Base-by-base conservation (phyloP, 2,329 filamentous ascomycete species). In the Calonectria pseudoreteaudii region DNA sequence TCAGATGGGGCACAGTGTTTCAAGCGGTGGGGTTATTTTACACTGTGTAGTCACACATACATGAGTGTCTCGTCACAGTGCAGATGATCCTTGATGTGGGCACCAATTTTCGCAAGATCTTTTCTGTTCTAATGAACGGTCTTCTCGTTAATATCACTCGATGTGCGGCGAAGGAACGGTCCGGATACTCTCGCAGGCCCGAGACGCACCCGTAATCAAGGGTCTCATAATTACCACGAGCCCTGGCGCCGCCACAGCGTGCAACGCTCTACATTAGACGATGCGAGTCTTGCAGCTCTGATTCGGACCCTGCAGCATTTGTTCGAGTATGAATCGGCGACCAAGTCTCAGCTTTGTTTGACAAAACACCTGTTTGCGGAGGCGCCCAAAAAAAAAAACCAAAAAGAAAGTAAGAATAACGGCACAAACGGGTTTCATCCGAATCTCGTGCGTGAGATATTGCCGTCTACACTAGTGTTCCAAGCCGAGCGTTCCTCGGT, bases 1-100 rank as follows among this genome's bases (percentile, higher is more conserved):
- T 65, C 47, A 26, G 66, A 66, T 73, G 71, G 71, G 67, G 71
- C 60, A 73, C 71, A 73, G 71, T 73, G 67, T 66, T 66, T 66
- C 11, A 34, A 4, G 8, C 18, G 60, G 71, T 67, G 67, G 67
- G 67, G 60, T 73, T 26, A 47, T 7, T 53, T 23, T 38, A 38
- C 53, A 70, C 71, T 70, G 71, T 73, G 31, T 6, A 4, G 16
- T 8, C 11, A 13, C n/a, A 36, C 67, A 7, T 23, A 53, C 31
- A 52, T 23, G 23, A 26, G 28, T 23, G 23, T 20, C 13, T 36
- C 23, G 14, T 49, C 28, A 73, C 71, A 70, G 71, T 73, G 71
- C 67, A 64, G 18, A 53, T 49, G 26, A 31, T 38, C 28, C 44
- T 10, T 13, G 11, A 11, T 34, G 30, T n/a, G 6, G 20, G n/a